phyloP scores from a whole-genome alignment of 2,329 filamentous ascomycete species.

The Pseudogymnoascus sp. region DNA sequence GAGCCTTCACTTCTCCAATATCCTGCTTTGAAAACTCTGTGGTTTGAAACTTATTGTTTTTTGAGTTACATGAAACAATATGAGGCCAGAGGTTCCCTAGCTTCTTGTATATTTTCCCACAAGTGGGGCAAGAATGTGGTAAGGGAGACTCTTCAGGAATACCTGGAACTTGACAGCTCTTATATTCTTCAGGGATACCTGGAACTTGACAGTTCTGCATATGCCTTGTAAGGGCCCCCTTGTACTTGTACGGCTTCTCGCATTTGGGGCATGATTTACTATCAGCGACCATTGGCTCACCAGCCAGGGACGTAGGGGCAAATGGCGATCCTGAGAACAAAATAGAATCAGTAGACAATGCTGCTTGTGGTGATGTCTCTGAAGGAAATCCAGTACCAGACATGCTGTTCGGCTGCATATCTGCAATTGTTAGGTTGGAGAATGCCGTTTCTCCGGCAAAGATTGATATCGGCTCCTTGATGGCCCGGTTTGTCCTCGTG shows the following conservation, averaged over 20 bases:
- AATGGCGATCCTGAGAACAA: not conserved
- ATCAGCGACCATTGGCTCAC: not conserved
- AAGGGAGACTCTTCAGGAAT: not conserved
- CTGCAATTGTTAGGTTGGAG: not conserved
- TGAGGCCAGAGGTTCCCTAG: not conserved
- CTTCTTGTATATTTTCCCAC: not conserved
- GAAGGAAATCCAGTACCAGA: not conserved
- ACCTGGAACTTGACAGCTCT: not conserved
- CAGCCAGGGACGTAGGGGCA: not conserved
- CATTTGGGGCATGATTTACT: not conserved
- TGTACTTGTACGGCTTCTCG: not conserved
- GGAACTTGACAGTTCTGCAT: not conserved
- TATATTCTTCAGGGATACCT: not conserved
- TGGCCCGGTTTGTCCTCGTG: not conserved
- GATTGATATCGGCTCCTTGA: too few relatives aligned
- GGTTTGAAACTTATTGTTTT: not conserved
- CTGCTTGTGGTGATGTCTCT: not conserved
- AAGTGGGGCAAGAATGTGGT: not conserved
- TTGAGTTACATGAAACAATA: not conserved
- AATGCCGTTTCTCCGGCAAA: not conserved
- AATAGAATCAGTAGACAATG: not conserved
- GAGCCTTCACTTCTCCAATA: not conserved
- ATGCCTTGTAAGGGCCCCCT: not conserved
- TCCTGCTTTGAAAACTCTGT: not conserved
- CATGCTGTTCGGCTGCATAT: not conserved